Evolutionary conservation across 139 green algal species (phyloP), one percentile per base, ranked within the genome.

Genomic region (Tetratostichococcus sp.): DNA sequence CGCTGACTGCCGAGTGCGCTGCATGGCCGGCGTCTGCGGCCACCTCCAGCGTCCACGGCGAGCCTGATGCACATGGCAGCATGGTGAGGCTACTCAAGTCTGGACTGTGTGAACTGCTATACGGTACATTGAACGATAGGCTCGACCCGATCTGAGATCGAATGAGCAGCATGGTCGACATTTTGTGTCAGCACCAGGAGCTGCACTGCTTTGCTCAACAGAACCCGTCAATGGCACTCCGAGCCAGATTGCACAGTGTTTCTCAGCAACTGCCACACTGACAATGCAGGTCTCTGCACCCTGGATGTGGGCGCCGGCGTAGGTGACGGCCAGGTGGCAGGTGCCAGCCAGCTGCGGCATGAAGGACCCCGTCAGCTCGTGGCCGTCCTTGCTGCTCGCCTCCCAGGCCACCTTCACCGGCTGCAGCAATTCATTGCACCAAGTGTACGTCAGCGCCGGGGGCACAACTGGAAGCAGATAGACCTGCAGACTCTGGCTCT

Each of bases 1-100:
- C 71, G 30, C 16, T 28, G 33, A 82, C 32, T 28, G 21, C 30
- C 4, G 77, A 82, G 28, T 32, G 57, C 28, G 35, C 31, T 2
- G 77, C 77, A 14, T 58, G n/a, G 30, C 65, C 77, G 1, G 3
- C 14, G 33, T 58, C 72, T 16, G 70, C 67, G 19, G 59, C 26
- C 14, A 82, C 62, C 50, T 62, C 50, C 50, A 62, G 50, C 50
- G 50, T 26, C 50, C 50, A 62, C 11, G 50, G 69, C 19, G 22
- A 62, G 50, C 50, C 50, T 62, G 50, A 8, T n/a, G 14, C 39
- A 50, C 11, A 6, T 21, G 39, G 8, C 39, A 50, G 39, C 39
- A 50, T 6, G 39, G 39, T 50, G 39, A n/a, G n/a, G n/a, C n/a
- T n/a, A n/a, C n/a, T n/a, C n/a, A n/a, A n/a, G n/a, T n/a, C n/a